These are phyloP conservation scores for Knoxia roxburghii DNA, from an alignment of 257 asterid genomes.

Conservation along the genomic window DNA sequence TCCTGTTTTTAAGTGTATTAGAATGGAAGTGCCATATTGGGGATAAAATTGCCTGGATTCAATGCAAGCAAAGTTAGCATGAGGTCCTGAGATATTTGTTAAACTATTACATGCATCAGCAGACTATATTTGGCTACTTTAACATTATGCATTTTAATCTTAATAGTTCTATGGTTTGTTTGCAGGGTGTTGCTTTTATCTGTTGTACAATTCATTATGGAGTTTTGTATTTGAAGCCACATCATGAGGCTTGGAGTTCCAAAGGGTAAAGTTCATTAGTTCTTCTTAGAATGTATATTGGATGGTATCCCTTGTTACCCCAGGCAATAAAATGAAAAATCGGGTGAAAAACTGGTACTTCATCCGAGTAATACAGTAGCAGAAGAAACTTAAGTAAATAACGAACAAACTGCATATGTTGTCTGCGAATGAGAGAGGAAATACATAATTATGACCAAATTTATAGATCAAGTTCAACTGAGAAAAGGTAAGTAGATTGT, in stretches of 20 bases:
- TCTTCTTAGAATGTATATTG: constrained; percentile 1
- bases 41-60: not conserved
- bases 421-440: not conserved
- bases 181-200: constrained; percentile 81
- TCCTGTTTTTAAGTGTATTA: not conserved
- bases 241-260: constrained; percentile 43
- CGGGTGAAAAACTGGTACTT: not conserved
- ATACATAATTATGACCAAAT: not conserved
- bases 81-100: not conserved
- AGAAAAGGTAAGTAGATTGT: not conserved
- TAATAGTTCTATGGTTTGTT: constrained; percentile 12
- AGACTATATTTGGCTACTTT: not conserved
- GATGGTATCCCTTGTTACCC: not conserved
- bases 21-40: not conserved
- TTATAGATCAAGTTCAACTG: not conserved
- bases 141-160: not conserved
- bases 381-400: no score
- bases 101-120: not conserved
- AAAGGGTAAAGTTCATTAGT: constrained; percentile 44
- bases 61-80: not conserved
- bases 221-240: constrained; percentile 39
- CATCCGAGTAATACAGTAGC: not conserved
- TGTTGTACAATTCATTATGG: constrained; percentile 71
- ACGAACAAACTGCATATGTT: no score
- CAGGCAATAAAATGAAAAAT: not conserved